phyloP scores from a whole-genome alignment of 805 yeast species.

The Saccharomyces jurei region DNA sequence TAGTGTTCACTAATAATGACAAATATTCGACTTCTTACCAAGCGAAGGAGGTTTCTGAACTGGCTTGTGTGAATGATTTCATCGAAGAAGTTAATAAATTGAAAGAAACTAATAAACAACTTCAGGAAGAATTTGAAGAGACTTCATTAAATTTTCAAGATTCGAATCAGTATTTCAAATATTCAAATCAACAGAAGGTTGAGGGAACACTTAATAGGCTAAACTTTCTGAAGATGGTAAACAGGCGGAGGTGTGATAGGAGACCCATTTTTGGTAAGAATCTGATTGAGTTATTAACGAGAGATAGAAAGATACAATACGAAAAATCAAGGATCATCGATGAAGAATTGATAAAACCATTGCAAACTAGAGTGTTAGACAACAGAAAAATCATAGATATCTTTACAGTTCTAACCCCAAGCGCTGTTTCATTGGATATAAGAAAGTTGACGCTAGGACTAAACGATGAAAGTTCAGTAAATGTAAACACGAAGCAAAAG shows the following conservation, averaged over 20 bases:
- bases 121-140: conserved; percentile 6
- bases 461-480: conserved; percentile 18
- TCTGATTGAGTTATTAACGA: conserved; percentile 36
- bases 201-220: conserved; percentile 43
- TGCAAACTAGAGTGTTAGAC: conserved; percentile 32
- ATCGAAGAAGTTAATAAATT: conserved; percentile 38
- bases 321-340: conserved; percentile 21
- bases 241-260: conserved; percentile 54
- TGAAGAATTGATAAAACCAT: conserved; percentile 35
- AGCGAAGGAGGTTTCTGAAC: conserved; percentile 34
- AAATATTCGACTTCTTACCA: conserved; percentile 38
- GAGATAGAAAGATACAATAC: conserved; percentile 10
- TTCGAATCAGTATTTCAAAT: conserved; percentile 52
- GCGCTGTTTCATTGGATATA: conserved; percentile 70
- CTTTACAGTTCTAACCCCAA: conserved; percentile 82
- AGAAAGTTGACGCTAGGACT: conserved; percentile 33
- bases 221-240: conserved; percentile 53
- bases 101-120: conserved; percentile 20
- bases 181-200: conserved; percentile 45
- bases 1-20: conserved; percentile 45
- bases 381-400: conserved; percentile 54
- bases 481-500: conserved; percentile 25
- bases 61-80: conserved; percentile 43
- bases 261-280: conserved; percentile 64
- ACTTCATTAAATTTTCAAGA: conserved; percentile 28